Percentiles rank a stretch among this genome's conserved stretches.
phyloP scores from a whole-genome alignment of 2,329 filamentous ascomycete species.

The Seiridium cupressi region DNA sequence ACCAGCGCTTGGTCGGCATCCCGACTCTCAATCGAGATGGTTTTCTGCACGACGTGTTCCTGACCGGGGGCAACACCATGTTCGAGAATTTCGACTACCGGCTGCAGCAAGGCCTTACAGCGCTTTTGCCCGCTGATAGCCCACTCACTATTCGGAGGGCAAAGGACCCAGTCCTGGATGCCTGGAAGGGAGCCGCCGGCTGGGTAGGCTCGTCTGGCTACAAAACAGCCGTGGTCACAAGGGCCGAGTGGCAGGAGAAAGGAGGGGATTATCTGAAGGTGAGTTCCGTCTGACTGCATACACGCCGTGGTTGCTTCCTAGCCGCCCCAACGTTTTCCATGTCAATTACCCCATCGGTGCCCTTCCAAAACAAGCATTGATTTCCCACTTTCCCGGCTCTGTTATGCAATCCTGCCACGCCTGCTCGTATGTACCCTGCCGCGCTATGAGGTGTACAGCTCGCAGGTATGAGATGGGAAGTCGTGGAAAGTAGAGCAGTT shows the following conservation, averaged over 20 bases:
- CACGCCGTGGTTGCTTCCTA: neutral
- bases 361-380: neutral
- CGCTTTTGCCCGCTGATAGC: slow-evolving; percentile 68
- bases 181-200: slow-evolving; percentile 87
- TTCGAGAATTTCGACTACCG: slow-evolving; percentile 87
- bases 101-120: slow-evolving; percentile 68
- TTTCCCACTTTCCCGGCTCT: neutral
- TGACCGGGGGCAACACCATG: slow-evolving; percentile 89
- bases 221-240: slow-evolving; percentile 66
- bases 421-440: neutral
- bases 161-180: slow-evolving; percentile 75
- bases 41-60: slow-evolving; percentile 82
- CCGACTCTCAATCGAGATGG: slow-evolving; percentile 54
- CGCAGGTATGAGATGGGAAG: too few relatives aligned
- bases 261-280: slow-evolving; percentile 92
- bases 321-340: neutral
- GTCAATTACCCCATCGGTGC: neutral
- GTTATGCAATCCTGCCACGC: neutral
- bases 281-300: slow-evolving; percentile 21
- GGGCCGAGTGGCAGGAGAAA: slow-evolving; percentile 87
- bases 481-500: too few relatives aligned
- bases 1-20: slow-evolving; percentile 67
- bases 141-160: slow-evolving; percentile 72
- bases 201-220: slow-evolving; percentile 69
- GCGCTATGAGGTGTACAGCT: neutral